These are phyloP conservation scores for Phytophthora fragariaefolia DNA, from an alignment of 352 stramenopile species.

Conservation along the genomic window DNA sequence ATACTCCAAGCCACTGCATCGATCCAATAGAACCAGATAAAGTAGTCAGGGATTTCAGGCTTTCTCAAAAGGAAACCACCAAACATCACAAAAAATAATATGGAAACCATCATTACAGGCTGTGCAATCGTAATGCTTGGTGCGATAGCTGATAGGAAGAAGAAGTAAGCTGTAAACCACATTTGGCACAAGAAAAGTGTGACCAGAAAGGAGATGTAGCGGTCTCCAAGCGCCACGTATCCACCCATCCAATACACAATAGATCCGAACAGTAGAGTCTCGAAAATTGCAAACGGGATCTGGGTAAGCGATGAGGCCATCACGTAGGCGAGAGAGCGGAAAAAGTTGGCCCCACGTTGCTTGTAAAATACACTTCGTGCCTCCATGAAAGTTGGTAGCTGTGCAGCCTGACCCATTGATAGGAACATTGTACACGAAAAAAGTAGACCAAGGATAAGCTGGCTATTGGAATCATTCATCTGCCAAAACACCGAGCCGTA, in stretches of 20 bases:
- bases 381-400: conserved; percentile 85
- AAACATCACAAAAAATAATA: conserved; percentile 74
- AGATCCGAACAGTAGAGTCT: conserved; percentile 86
- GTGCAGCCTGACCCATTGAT: conserved; percentile 77
- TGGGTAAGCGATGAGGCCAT: conserved; percentile 58
- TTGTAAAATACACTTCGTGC: conserved; percentile 89
- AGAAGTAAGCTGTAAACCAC: conserved; percentile 75
- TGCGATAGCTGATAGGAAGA: conserved; percentile 54
- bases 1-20: conserved; percentile 76
- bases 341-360: conserved; percentile 90
- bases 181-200: conserved; percentile 75
- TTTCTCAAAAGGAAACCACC: conserved; percentile 68
- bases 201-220: conserved; percentile 70
- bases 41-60: conserved; percentile 64
- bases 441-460: conserved; percentile 83
- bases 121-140: conserved; percentile 66
- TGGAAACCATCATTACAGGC: conserved; percentile 60
- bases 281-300: conserved; percentile 64
- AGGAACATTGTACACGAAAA: conserved; percentile 92
- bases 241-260: conserved; percentile 92
- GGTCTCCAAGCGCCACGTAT: conserved; percentile 50
- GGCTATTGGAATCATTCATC: conserved; percentile 54
- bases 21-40: conserved; percentile 85
- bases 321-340: conserved; percentile 83
- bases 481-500: conserved; percentile 77